Base-by-base conservation (phyloP, 177 flowering plant genomes). In the Tripterygium wilfordii region DNA sequence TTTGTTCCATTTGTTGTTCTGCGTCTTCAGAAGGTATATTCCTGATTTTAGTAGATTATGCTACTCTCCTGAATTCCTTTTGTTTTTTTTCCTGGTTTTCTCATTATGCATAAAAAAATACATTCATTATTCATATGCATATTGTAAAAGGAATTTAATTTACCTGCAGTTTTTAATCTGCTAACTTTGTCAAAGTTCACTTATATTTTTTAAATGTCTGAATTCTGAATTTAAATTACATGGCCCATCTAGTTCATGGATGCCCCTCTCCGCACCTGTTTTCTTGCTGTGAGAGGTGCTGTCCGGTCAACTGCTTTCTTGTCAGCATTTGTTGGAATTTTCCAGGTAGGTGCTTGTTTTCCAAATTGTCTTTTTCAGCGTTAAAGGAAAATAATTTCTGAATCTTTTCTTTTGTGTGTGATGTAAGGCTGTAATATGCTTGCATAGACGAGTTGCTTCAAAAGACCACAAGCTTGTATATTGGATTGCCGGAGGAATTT, bases 1-100 rank as follows among this genome's bases (percentile, higher is more conserved):
- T 82, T 92, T 63, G 98, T 92, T 22, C 98, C 98, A 28, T 88
- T 72, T 51, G 96, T 92, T 39, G 89, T 92, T 67, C 83, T 92
- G 35, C 96, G 59, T 60, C 60, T 88, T 25, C 98, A 83, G 53
- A 92, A 85, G 92, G 98, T 92, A 77, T 21, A 20, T 30, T 44
- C 30, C 42, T 62, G 16, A 7, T 26, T 31, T 25, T n/a, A 9
- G 12, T 28, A 40, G 23, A n/a, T n/a, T n/a, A n/a, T n/a, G n/a
- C n/a, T n/a, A n/a, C n/a, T n/a, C 5, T 27, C 18, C 19, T 26
- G 5, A 10, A 9, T 17, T 18, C 31, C 42, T 33, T 51, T n/a
- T 39, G 5, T 1, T 40, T 27, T n/a, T 29, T 4, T 27, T 21
- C 4, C 44, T 26, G n/a, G n/a, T n/a, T n/a, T n/a, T n/a, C n/a